These are phyloP conservation scores for Orobanche coerulescens DNA, from an alignment of 257 asterid genomes.

Conservation along the genomic window DNA sequence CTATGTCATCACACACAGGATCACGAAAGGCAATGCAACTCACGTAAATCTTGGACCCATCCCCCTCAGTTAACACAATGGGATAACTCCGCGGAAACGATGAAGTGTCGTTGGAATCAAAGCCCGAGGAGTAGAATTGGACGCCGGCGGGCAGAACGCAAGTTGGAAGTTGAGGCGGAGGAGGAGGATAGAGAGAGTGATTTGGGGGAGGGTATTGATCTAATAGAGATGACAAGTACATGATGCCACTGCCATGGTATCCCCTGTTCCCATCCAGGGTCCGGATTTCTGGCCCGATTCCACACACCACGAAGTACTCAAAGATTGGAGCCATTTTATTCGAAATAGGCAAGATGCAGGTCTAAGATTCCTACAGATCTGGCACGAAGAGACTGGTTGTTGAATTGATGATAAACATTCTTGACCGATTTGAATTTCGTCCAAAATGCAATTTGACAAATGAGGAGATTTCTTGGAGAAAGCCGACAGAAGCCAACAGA, in stretches of 20 bases:
- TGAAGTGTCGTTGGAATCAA: constrained; percentile 36
- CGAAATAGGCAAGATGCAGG: background rate
- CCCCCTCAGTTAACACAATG: constrained; percentile 87
- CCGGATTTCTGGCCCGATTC: constrained; percentile 83
- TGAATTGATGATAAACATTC: background rate
- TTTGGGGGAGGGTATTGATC: constrained; percentile 78
- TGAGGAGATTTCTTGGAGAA: no score
- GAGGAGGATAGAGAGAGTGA: constrained; percentile 69
- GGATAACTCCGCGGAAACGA: constrained; percentile 71
- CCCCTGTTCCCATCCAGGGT: constrained; percentile 69
- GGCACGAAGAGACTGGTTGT: background rate
- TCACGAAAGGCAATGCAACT: constrained; percentile 84
- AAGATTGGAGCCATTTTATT: constrained; percentile 48
- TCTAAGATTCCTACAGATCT: constrained; percentile 3
- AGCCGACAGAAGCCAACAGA: no score
- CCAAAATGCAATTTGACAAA: no score
- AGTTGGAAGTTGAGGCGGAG: constrained; percentile 89
- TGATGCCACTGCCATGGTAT: constrained; percentile 49
- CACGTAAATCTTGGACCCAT: constrained; percentile 86
- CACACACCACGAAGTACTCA: constrained; percentile 89
- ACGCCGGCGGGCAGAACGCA: constrained; percentile 89
- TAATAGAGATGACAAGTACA: constrained; percentile 66
- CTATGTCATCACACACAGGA: constrained; percentile 73
- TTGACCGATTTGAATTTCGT: background rate
- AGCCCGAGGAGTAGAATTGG: constrained; percentile 54